phyloP scores from a whole-genome alignment of 768 basidiomycete genomes.

The Hericium erinaceus region DNA sequence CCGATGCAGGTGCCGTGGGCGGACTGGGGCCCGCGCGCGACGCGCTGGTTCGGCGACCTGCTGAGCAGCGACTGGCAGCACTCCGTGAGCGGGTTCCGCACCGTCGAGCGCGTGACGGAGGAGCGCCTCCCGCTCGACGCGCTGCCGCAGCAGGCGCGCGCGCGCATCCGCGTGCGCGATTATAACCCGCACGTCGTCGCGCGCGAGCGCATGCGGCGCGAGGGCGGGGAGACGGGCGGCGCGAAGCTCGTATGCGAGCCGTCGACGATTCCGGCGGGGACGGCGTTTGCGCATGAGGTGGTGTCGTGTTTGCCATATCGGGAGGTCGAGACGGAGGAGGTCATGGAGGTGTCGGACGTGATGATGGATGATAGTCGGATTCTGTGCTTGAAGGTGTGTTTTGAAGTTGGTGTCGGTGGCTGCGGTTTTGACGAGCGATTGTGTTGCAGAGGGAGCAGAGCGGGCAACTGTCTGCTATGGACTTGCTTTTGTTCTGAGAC shows the following conservation, averaged over 20 bases:
- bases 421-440: not conserved
- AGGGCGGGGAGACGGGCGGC: not conserved
- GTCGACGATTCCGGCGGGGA: constrained; percentile 33
- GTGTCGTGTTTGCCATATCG: constrained; percentile 41
- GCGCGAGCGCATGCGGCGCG: not conserved
- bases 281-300: constrained; percentile 39
- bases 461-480: not conserved
- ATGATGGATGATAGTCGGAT: constrained; percentile 49
- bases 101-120: constrained; percentile 33
- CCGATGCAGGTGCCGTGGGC: constrained; percentile 27
- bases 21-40: constrained; percentile 41
- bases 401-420: not conserved
- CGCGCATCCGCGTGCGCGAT: constrained; percentile 2
- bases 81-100: constrained; percentile 41
- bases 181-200: not conserved
- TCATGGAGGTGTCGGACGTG: constrained; percentile 42
- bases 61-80: constrained; percentile 48
- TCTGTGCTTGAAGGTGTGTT: constrained; percentile 37
- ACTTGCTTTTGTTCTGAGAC: not conserved
- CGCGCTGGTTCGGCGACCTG: constrained; percentile 45
- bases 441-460: not conserved
- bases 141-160: not conserved
- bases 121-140: not conserved
- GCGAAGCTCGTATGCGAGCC: constrained; percentile 28
- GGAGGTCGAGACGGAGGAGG: constrained; percentile 39